Evolutionary conservation across 164 flowering plant genomes (phyloP), one percentile per base, ranked within the genome.

Genomic region (Platanus orientalis): DNA sequence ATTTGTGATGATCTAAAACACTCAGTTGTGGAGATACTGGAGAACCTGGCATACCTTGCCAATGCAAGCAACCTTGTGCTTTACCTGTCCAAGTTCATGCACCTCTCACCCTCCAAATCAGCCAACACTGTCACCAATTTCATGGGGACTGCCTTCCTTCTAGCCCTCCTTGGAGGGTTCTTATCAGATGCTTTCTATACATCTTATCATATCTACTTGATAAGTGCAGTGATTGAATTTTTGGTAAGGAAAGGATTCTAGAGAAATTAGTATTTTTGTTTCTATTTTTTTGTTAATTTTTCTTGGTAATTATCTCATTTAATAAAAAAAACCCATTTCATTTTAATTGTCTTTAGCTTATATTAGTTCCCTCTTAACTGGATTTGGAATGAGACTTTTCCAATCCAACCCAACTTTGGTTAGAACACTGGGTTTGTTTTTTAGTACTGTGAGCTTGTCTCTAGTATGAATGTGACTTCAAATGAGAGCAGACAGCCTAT

Each of bases 101-200:
- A 84, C 69, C 57, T 83, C 3, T 70, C 80, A 6, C 84, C 82
- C 6, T 71, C 86, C 0, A 70, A 58, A 60, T 67, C 89, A 17
- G 85, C 92, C 19, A 84, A 80, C 51, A 63, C 69, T 20, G 88
- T 87, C 53, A 84, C 92, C 2, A 73, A 81, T 72, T 87, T 84
- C 83, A 84, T 87, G 89, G 92, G 92, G 13, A 87, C 92, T 0
- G 81, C 89, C 42, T 87, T 83, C 74, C 79, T 87, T 29, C 83
- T 87, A 1, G 86, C 87, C 26, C 84, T 87, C 20, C 84, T 87
- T 28, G 89, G 92, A 2, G 92, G 92, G 12, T 84, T 87, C 79
- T 60, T 87, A 17, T 80, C 87, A 12, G 89, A 87, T 44, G 86
- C 92, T 10, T 83, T 71, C 70, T 78, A 78, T 66, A 72, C 83